Evolutionary conservation across 192 early-diverging fungal species (phyloP), one percentile per base, ranked within the genome.

Genomic region (Coemansia sp.): DNA sequence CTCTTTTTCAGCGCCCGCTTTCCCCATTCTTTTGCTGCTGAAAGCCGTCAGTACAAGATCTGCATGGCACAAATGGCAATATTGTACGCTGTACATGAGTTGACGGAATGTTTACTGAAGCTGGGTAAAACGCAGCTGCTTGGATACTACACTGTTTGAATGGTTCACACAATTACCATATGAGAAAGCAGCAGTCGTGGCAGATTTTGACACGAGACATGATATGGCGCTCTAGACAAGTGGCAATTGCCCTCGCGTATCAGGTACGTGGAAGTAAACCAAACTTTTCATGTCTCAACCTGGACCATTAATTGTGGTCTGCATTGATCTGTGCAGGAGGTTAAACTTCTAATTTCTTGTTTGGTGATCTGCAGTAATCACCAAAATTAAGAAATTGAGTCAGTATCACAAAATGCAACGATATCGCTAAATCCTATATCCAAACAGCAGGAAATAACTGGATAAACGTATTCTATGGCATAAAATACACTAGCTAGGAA

Each of bases 251-350:
- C 4, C 23, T 6, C 26, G 5, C 29, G 23, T 6, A 27, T 16
- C 14, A 17, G 6, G 53, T 55, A 55, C 53, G 53, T 55, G 53
- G 53, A 55, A 55, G 25, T 49, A 49, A 49, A 49, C 7, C 48
- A 19, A 19, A 21, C 48, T 21, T 19, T 16, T 7, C 48, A 21
- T 7, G 8, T 2, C 21, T 21, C 16, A 19, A 49, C 5, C 19
- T 2, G 19, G 48, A 49, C 48, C 48, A 49, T 49, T 8, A 21
- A 17, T 17, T 49, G 48, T 49, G 48, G 48, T 47, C 19, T 49
- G 48, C 48, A 49, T 45, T 45, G 16, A 45, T 45, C 41, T 5
- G 41, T n/a, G 14, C 41, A 3, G 7, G 6, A 19, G 48, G 16
- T 49, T 49, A 8, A 49, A 49, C 19, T 49, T 49, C 8, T 19